Evolutionary conservation across 306 rosid species (phyloP), one percentile per base, ranked within the genome.

Genomic region (Prunus armeniaca): DNA sequence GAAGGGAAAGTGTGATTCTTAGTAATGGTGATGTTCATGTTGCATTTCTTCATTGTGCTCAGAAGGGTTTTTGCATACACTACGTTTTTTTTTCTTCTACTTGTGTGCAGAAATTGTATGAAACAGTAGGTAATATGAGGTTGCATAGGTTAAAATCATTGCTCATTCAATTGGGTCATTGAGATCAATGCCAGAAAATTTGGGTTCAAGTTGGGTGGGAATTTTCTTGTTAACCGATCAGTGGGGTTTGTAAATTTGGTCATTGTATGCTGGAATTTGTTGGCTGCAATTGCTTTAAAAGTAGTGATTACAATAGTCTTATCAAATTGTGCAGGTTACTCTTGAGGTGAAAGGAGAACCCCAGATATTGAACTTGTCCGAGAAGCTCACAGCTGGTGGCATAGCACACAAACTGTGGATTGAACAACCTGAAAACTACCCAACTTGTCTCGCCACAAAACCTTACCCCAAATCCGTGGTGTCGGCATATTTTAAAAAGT

Each of bases 371-470:
- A 91, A 89, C 83, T 84, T 89, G 71, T 80, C 96, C 15, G 92
- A 87, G 65, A 89, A 93, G 81, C 97, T 91, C 12, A 84, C 78
- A 75, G 69, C 86, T 4, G 90, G 85, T 61, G 89, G 88, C 24
- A 88, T 93, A 66, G 81, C 80, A 43, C 98, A 93, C 81, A 86
- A 87, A 76, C 79, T 93, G 46, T 91, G 97, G 98, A 82, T 88
- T 18, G 98, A 93, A 52, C 96, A 93, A 51, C 97, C 98, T 30
- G 98, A 89, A 75, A 91, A 88, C 77, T 79, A 83, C 58, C 93
- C 93, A 58, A 89, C 97, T 1, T 93, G 96, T 69, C 96, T 91
- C 30, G 98, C 98, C 6, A 91, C 97, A 22, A 89, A 89, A 71
- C 98, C 96, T 4, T 91, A 91, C 81, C 97, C 92, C 61, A 93